Conservation (phyloP, 2,329 filamentous ascomycete genomes). For the Epicoccum nigrum region DNA sequence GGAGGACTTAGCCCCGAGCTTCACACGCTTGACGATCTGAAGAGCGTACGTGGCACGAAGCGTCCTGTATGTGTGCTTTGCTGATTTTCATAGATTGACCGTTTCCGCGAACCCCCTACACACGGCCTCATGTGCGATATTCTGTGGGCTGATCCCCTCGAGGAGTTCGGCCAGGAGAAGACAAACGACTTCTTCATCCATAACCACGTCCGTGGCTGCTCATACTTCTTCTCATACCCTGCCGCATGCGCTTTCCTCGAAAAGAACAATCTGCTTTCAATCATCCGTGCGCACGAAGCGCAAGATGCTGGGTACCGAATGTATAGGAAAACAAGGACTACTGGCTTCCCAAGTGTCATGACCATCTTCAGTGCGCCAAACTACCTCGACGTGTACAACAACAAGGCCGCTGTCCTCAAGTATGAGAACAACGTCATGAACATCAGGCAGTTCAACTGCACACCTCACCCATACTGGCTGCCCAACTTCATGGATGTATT, state of each 20-base stretch:
- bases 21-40: slow-evolving; percentile 92
- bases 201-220: slow-evolving; percentile 97
- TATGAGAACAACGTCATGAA: slow-evolving; percentile 99
- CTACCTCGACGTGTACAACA: slow-evolving; percentile 99
- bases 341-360: slow-evolving; percentile 98
- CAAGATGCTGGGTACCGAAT: slow-evolving; percentile 98
- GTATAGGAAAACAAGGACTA: slow-evolving; percentile 98
- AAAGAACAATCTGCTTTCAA: slow-evolving; percentile 96
- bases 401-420: slow-evolving; percentile 98
- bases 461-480: slow-evolving; percentile 98
- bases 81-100: slow-evolving; percentile 74
- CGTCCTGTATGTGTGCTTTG: background rate
- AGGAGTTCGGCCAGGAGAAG: slow-evolving; percentile 99
- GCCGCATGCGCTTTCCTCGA: slow-evolving; percentile 96
- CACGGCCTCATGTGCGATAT: slow-evolving; percentile 99
- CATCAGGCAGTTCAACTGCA: slow-evolving; percentile 99
- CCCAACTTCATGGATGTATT: slow-evolving; percentile 99
- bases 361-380: slow-evolving; percentile 99
- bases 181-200: slow-evolving; percentile 97
- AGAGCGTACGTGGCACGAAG: slow-evolving; percentile 66
- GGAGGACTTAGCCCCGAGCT: slow-evolving; percentile 94
- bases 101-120: slow-evolving; percentile 95
- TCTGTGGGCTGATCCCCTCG: slow-evolving; percentile 95
- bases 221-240: slow-evolving; percentile 99
- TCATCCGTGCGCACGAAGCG: slow-evolving; percentile 97